A percentile compares a stretch with the other conserved stretches of the same genome.
Conservation (phyloP, 2,329 filamentous ascomycete species). For the Diaporthe nobilis region DNA sequence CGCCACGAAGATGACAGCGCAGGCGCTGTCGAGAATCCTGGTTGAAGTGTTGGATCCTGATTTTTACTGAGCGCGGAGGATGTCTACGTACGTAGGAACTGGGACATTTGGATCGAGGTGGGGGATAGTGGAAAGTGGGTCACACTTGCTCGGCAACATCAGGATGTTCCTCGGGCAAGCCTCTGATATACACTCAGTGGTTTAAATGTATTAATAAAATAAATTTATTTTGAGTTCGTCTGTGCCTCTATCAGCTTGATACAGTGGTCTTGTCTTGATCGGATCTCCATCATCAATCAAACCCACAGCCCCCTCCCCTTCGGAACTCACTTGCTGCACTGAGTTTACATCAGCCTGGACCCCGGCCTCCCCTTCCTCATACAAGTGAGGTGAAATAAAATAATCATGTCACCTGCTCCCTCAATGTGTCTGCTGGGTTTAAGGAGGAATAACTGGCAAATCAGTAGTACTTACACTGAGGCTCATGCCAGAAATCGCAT, state of each 20-base stretch:
- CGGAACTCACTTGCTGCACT: neutral
- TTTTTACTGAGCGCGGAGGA: neutral
- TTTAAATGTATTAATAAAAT: neutral
- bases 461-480: neutral
- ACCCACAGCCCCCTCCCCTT: neutral
- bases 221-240: no score
- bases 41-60: conserved; percentile 1
- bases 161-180: neutral
- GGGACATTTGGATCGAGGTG: neutral
- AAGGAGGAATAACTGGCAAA: neutral
- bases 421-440: neutral
- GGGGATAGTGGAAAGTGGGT: neutral
- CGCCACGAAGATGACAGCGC: neutral
- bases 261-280: neutral
- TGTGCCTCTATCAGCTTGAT: neutral
- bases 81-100: neutral
- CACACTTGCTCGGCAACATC: neutral
- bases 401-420: neutral
- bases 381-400: neutral
- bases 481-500: neutral
- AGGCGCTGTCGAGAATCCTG: conserved; percentile 16
- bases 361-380: neutral
- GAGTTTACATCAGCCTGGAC: neutral
- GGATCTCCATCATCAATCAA: neutral
- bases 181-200: neutral